Conservation (phyloP, 495 filamentous ascomycete species). For the Mytilinidion resinicola region DNA sequence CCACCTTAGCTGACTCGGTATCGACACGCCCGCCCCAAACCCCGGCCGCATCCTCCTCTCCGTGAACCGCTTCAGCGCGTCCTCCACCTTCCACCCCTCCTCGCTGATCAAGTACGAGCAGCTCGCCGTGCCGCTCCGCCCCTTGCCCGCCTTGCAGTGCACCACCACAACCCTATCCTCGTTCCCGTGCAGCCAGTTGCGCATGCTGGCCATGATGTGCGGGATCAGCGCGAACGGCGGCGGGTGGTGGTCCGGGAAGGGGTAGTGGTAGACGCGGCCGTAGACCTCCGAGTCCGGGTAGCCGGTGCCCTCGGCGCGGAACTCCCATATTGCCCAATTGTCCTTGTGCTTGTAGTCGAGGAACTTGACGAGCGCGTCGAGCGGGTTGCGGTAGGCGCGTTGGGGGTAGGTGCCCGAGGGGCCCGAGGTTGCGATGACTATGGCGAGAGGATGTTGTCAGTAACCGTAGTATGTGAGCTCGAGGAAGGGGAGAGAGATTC, state of each 20-base stretch:
- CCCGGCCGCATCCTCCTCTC: slow-evolving; percentile 79
- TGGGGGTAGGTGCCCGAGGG: slow-evolving; percentile 83
- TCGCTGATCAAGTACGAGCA: slow-evolving; percentile 87
- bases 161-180: slow-evolving; percentile 72
- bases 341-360: slow-evolving; percentile 76
- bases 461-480: not conserved
- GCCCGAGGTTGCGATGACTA: slow-evolving; percentile 70
- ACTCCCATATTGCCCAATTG: slow-evolving; percentile 94
- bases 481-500: not conserved
- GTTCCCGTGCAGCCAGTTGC: slow-evolving; percentile 66
- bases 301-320: slow-evolving; percentile 90
- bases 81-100: slow-evolving; percentile 72
- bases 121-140: slow-evolving; percentile 80
- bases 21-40: slow-evolving; percentile 86
- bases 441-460: slow-evolving; percentile 12
- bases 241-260: slow-evolving; percentile 95
- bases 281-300: slow-evolving; percentile 89
- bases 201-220: slow-evolving; percentile 82
- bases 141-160: slow-evolving; percentile 96
- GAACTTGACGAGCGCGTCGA: slow-evolving; percentile 74
- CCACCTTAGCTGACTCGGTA: slow-evolving; percentile 85
- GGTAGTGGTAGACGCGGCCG: slow-evolving; percentile 75
- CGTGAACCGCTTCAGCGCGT: slow-evolving; percentile 79
- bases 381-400: slow-evolving; percentile 85
- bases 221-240: slow-evolving; percentile 87